A percentile compares a stretch with the other conserved stretches of the same genome.
Conservation (phyloP, 2,329 filamentous ascomycete species). For the Fusarium continuum region DNA sequence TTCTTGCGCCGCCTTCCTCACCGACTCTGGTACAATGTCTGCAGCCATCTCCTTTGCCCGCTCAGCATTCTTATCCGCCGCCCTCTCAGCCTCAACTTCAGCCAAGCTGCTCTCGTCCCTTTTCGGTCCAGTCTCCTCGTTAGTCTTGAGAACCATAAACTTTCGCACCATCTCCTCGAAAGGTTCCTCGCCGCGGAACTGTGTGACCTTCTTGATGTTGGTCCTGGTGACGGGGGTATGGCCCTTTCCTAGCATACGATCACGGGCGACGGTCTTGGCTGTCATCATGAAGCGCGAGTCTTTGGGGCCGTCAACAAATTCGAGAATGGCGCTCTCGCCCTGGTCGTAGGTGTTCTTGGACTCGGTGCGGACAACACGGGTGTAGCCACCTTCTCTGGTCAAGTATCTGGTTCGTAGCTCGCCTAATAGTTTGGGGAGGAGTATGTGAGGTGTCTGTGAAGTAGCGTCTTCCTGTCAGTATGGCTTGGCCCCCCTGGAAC, state of each 20-base stretch:
- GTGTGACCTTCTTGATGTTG: slow-evolving; percentile 89
- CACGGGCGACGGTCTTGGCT: slow-evolving; percentile 80
- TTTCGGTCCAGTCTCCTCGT: not conserved
- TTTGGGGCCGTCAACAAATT: slow-evolving; percentile 92
- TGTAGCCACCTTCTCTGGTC: slow-evolving; percentile 87
- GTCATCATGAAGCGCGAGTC: slow-evolving; percentile 97
- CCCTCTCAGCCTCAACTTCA: slow-evolving; percentile 22
- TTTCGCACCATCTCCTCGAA: slow-evolving; percentile 71
- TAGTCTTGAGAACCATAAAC: slow-evolving; percentile 46
- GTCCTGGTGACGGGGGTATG: slow-evolving; percentile 76
- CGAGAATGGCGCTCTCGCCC: slow-evolving; percentile 87
- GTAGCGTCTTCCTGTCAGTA: slow-evolving; percentile 13
- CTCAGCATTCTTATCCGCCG: slow-evolving; percentile 44
- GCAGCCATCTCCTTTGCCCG: slow-evolving; percentile 47
- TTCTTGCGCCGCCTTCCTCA: slow-evolving; percentile 35
- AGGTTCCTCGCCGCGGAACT: slow-evolving; percentile 72
- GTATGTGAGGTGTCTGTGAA: slow-evolving; percentile 69
- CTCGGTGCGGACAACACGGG: slow-evolving; percentile 91
- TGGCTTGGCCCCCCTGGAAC: not conserved
- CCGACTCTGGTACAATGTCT: slow-evolving; percentile 43
- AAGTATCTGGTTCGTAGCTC: slow-evolving; percentile 82
- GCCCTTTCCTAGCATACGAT: slow-evolving; percentile 62
- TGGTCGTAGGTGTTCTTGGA: slow-evolving; percentile 85
- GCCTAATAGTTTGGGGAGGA: slow-evolving; percentile 89
- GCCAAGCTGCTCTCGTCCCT: slow-evolving; percentile 27